Percentiles rank a stretch among this genome's conserved stretches.
These are phyloP conservation scores for Aspergillus steynii DNA, from an alignment of 495 filamentous ascomycete species.

Conservation along the genomic window DNA sequence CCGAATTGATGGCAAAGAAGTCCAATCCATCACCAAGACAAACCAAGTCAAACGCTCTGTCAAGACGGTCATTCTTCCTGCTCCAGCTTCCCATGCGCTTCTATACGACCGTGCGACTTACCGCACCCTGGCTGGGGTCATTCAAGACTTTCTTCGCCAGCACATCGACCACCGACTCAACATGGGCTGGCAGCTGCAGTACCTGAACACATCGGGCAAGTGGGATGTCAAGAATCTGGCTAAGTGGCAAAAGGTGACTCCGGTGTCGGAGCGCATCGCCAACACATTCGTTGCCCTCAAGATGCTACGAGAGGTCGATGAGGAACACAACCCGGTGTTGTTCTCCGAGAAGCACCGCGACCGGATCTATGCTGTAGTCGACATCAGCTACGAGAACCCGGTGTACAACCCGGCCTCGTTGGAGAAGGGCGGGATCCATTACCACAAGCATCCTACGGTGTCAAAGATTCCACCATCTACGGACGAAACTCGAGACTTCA, in stretches of 20 bases:
- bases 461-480: conserved; percentile 85
- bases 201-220: conserved; percentile 84
- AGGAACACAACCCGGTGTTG: conserved; percentile 71
- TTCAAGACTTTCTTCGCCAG: conserved; percentile 75
- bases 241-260: conserved; percentile 80
- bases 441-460: conserved; percentile 87
- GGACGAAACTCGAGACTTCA: conserved; percentile 75
- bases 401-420: conserved; percentile 81
- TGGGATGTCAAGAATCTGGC: conserved; percentile 97
- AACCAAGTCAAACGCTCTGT: conserved; percentile 48
- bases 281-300: conserved; percentile 84
- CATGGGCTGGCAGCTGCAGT: conserved; percentile 86
- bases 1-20: conserved; percentile 23
- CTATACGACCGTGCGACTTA: conserved; percentile 77
- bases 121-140: conserved; percentile 74
- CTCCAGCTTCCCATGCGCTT: conserved; percentile 79
- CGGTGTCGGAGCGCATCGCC: conserved; percentile 74
- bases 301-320: conserved; percentile 83
- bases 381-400: conserved; percentile 85
- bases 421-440: conserved; percentile 69
- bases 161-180: conserved; percentile 76
- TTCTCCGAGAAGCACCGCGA: conserved; percentile 70
- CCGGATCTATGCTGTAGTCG: conserved; percentile 72
- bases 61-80: conserved; percentile 69
- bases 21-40: conserved; percentile 13